These are phyloP conservation scores for Penicillium psychrofluorescens DNA, from an alignment of 495 filamentous ascomycete species.

Conservation along the genomic window DNA sequence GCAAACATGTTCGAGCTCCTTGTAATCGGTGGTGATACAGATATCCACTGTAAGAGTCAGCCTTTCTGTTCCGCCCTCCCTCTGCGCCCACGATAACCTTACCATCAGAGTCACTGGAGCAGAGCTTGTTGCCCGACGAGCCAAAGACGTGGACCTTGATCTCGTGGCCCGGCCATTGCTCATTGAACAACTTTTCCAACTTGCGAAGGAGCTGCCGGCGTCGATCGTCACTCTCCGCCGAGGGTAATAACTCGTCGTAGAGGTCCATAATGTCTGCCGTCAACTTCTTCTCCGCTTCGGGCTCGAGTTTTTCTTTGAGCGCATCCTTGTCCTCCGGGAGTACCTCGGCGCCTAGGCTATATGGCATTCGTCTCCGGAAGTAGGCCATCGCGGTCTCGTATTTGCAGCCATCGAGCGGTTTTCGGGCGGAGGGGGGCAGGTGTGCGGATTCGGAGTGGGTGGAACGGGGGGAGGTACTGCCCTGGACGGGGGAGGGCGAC, in stretches of 20 bases:
- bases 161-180: conserved; percentile 83
- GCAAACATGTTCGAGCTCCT: conserved; percentile 78
- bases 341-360: conserved; percentile 71
- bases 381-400: conserved; percentile 73
- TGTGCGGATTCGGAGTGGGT: conserved; percentile 82
- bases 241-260: conserved; percentile 80
- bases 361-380: conserved; percentile 80
- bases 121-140: conserved; percentile 91
- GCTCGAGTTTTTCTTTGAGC: conserved; percentile 58
- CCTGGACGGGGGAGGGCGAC: conserved; percentile 76
- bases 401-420: conserved; percentile 57
- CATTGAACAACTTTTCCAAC: conserved; percentile 76
- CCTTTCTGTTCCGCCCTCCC: background rate
- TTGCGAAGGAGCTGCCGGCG: conserved; percentile 72
- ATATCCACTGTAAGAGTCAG: conserved; percentile 70
- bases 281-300: conserved; percentile 70
- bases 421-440: conserved; percentile 56
- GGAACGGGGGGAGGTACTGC: conserved; percentile 81
- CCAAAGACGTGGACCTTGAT: conserved; percentile 93
- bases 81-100: conserved; percentile 19
- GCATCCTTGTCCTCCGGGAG: conserved; percentile 60
- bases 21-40: conserved; percentile 87
- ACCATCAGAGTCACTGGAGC: conserved; percentile 97
- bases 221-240: conserved; percentile 66
- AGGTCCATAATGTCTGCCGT: conserved; percentile 74